Percentiles rank a stretch among this genome's conserved stretches.
phyloP scores from a whole-genome alignment of 2,329 filamentous ascomycete genomes.

The Fusarium annulatum region DNA sequence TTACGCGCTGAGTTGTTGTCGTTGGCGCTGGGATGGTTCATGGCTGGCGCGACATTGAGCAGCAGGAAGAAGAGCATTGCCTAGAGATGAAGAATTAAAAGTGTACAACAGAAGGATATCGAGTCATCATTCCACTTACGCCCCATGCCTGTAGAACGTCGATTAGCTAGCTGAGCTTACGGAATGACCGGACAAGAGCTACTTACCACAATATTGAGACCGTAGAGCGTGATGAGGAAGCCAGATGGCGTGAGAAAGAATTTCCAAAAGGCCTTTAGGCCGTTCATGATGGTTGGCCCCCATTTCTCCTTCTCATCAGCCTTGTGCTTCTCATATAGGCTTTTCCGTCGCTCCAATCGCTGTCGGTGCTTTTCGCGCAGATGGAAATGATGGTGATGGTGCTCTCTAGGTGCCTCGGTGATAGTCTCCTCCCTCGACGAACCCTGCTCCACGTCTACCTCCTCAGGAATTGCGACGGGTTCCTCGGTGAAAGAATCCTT shows the following conservation, averaged over 20 bases:
- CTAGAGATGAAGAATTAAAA: neutral
- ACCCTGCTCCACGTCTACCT: neutral
- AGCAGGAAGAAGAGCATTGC: conserved; percentile 7
- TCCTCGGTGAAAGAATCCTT: neutral
- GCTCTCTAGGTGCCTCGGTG: neutral
- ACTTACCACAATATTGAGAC: neutral
- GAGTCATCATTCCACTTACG: neutral
- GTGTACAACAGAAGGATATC: neutral
- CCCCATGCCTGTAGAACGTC: neutral
- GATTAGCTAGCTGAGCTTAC: neutral
- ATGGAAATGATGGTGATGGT: neutral
- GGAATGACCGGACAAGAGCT: neutral
- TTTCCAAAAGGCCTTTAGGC: neutral
- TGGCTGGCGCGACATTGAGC: neutral
- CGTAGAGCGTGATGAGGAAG: neutral
- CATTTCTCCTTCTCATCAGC: conserved; percentile 3
- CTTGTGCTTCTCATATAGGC: neutral
- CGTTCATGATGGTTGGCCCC: neutral
- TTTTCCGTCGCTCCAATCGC: neutral
- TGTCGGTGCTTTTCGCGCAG: neutral
- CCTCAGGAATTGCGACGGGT: neutral
- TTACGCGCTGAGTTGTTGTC: conserved; percentile 78
- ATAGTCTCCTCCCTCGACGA: neutral
- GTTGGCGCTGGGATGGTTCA: conserved; percentile 50
- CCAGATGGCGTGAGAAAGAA: conserved; percentile 55